phyloP scores from a whole-genome alignment of 2,329 filamentous ascomycete genomes.

The Cladosporium sp. region DNA sequence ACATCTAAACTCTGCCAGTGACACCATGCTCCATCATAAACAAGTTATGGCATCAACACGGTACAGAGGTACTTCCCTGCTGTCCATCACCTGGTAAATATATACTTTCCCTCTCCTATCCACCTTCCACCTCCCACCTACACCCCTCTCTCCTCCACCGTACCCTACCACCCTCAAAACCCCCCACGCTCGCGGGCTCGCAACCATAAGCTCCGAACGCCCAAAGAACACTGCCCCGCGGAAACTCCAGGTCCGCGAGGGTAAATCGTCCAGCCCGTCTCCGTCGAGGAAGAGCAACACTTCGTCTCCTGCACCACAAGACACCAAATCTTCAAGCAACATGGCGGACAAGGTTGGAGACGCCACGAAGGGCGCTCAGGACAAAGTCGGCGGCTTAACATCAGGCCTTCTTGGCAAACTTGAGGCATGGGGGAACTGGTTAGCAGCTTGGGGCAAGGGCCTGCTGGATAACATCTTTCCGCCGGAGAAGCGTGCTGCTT shows the following conservation, averaged over 20 bases:
- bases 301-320: neutral
- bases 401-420: constrained; percentile 27
- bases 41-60: neutral
- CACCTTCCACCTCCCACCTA: neutral
- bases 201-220: neutral
- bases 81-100: neutral
- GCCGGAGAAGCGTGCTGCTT: constrained; percentile 56
- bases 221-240: constrained; percentile 19
- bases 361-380: constrained; percentile 21
- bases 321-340: neutral
- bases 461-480: constrained; percentile 53
- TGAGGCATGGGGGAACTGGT: constrained; percentile 24
- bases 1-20: constrained; percentile 6
- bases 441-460: constrained; percentile 28
- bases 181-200: neutral
- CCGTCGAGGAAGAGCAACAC: constrained; percentile 15
- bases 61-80: constrained; percentile 4
- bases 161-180: neutral
- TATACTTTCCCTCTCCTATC: neutral
- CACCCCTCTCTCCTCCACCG: neutral
- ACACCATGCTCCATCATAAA: constrained; percentile 10
- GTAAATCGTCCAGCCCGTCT: constrained; percentile 23
- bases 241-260: constrained; percentile 26
- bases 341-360: constrained; percentile 25
- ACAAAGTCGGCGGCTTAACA: constrained; percentile 25